Evolutionary conservation across 2,329 filamentous ascomycete species (phyloP).

Genomic region (Talaromyces sp.): DNA sequence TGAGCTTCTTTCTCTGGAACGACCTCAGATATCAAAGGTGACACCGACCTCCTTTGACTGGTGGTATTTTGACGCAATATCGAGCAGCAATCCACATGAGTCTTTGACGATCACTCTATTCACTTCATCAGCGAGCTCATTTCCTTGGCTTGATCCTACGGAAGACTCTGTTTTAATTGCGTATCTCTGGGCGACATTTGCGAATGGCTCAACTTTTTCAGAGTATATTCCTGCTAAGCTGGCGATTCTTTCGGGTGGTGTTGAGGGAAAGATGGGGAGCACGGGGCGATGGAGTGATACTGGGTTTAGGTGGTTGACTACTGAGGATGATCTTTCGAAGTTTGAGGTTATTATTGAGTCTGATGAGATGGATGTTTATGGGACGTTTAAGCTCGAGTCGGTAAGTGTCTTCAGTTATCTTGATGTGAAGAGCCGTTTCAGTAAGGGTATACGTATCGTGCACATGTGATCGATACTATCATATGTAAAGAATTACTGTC

Average conservation of each 20-base stretch:
- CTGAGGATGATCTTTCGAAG: conserved; percentile 1
- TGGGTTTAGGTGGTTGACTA: conserved; percentile 17
- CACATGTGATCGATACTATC: no score
- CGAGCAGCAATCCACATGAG: conserved; percentile 25
- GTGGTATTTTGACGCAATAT: conserved; percentile 48
- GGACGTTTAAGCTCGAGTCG: conserved; percentile 12
- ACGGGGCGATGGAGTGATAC: conserved; percentile 11
- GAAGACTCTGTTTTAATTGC: conserved; percentile 24
- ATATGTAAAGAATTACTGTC: no score
- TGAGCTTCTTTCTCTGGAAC: conserved; percentile 23
- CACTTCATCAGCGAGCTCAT: conserved; percentile 33
- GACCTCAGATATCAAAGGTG: conserved; percentile 29
- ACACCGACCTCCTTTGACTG: conserved; percentile 40
- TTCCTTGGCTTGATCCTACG: conserved; percentile 35
- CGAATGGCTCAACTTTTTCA: conserved; percentile 25
- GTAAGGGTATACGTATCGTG: no score
- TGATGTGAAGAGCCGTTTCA: no score
- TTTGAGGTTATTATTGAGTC: conserved; percentile 20
- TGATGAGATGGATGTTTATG: conserved; percentile 14
- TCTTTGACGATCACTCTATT: conserved; percentile 39
- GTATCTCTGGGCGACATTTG: conserved; percentile 31
- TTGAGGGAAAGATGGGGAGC: neutral
- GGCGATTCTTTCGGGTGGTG: conserved; percentile 11
- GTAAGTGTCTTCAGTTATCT: conserved; percentile 14
- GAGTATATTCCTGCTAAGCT: conserved; percentile 18